Conservation (phyloP, 1,284 basidiomycete genomes). For the Coriolopsis trogii region DNA sequence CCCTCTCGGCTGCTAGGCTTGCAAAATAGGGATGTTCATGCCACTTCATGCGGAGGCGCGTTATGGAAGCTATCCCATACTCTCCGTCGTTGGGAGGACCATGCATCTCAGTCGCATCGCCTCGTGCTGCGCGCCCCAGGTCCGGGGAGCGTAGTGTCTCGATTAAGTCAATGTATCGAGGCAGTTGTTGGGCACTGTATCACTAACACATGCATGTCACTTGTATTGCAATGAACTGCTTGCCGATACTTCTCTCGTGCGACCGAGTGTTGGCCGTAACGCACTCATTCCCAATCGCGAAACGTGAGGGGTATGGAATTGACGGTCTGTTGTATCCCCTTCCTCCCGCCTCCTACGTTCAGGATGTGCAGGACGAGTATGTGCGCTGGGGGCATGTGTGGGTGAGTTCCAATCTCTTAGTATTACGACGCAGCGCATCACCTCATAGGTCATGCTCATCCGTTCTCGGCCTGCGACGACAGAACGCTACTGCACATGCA, state of each 20-base stretch:
- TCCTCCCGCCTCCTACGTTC: no score
- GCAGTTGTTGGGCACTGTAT: conserved; percentile 25
- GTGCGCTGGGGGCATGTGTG: no score
- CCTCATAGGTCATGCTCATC: no score
- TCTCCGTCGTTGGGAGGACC: conserved; percentile 19
- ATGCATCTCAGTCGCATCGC: conserved; percentile 28
- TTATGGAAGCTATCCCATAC: conserved; percentile 20
- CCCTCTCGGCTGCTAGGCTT: conserved; percentile 32
- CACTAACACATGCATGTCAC: conserved; percentile 25
- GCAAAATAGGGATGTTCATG: conserved; percentile 30
- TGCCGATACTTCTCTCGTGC: conserved; percentile 5
- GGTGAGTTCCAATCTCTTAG: no score
- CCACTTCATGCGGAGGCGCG: conserved; percentile 22
- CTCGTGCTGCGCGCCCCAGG: conserved; percentile 28
- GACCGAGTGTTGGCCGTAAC: not conserved
- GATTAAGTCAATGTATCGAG: conserved; percentile 24
- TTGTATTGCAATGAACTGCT: conserved; percentile 26
- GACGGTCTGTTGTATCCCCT: no score
- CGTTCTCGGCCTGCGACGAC: no score
- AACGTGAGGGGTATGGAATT: no score
- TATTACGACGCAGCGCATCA: no score
- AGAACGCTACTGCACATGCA: no score
- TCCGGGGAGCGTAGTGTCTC: conserved; percentile 24
- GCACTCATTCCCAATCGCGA: no score
- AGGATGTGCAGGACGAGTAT: no score